Base-by-base conservation (phyloP, 768 basidiomycete genomes). In the Leccinum subgranulosum region DNA sequence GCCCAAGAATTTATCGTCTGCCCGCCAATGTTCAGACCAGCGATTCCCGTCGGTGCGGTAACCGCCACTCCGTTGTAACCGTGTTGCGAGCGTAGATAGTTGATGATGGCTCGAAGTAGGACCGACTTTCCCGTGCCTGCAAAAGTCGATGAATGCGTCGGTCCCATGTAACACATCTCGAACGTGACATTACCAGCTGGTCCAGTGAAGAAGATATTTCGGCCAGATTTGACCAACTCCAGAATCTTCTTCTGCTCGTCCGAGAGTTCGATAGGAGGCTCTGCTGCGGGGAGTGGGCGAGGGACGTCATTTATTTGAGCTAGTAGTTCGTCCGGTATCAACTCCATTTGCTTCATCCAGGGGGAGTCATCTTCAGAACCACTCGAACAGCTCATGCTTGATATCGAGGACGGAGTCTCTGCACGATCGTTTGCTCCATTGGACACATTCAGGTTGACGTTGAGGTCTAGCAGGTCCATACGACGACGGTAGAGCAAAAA, bases 171-270 rank as follows among this genome's bases (percentile, higher is more conserved):
- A 34, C 1, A 33, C 48, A 34, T 31, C 46, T 49, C 21, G 57
- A 49, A 33, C 2, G 23, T n/a, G 51, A 4, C 7, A 36, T 36
- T 56, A 87, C 88, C 86, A 56, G 88, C 88, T 55, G 85, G 81
- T 21, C 88, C 88, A 2, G 87, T 90, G 69, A 90, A 90, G 73
- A 91, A 90, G 28, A 89, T 77, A 58, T 79, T 88, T 59, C 77
- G 69, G 1, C 83, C 83, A 6, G 75, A 74, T 34, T 81, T 75
- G 8, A 88, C 84, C 36, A 76, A 58, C 10, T 69, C 60, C 12
- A 84, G 46, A n/a, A 83, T 73, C 1, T 54, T 23, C 51, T 60
- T 65, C 54, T 84, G 82, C 53, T 83, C 80, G 21, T 69, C 64
- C 17, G 73, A 75, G 52, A 73, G 67, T 14, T 67, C 57, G 23